phyloP scores from a whole-genome alignment of 352 stramenopile species.

The Nothophytophthora sp. region DNA sequence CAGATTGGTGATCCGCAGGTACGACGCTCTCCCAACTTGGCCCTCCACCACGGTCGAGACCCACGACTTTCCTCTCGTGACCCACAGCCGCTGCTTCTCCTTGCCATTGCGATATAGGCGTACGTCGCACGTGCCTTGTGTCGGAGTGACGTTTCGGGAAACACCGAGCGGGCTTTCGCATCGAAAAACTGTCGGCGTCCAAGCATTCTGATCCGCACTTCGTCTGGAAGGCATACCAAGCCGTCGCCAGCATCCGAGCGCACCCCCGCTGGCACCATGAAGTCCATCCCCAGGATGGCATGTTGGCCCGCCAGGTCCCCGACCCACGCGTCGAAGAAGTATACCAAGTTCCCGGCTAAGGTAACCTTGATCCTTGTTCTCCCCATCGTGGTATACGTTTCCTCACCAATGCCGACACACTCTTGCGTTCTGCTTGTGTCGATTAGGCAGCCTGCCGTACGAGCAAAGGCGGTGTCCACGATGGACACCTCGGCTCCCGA shows the following conservation, averaged over 20 bases:
- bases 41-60: not conserved
- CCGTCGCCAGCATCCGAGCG: not conserved
- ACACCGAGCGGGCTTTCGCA: no score
- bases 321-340: conserved; percentile 5
- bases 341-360: conserved; percentile 4
- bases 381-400: not conserved
- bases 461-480: conserved; percentile 11
- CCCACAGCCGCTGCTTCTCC: conserved; percentile 3
- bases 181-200: not conserved
- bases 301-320: conserved; percentile 1
- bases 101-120: no score
- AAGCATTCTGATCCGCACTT: not conserved
- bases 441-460: conserved; percentile 10
- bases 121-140: no score
- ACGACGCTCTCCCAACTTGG: not conserved
- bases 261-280: conserved; percentile 8
- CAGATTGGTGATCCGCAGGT: conserved; percentile 6
- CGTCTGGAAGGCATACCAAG: conserved; percentile 5
- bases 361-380: conserved; percentile 4
- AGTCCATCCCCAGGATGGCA: conserved; percentile 12
- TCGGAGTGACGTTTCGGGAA: no score
- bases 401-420: conserved; percentile 8
- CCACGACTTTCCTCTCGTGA: not conserved
- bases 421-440: conserved; percentile 3
- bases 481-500: conserved; percentile 19